Evolutionary conservation across 495 filamentous ascomycete species (phyloP).

Genomic region (Astrothelium subdiscretum): DNA sequence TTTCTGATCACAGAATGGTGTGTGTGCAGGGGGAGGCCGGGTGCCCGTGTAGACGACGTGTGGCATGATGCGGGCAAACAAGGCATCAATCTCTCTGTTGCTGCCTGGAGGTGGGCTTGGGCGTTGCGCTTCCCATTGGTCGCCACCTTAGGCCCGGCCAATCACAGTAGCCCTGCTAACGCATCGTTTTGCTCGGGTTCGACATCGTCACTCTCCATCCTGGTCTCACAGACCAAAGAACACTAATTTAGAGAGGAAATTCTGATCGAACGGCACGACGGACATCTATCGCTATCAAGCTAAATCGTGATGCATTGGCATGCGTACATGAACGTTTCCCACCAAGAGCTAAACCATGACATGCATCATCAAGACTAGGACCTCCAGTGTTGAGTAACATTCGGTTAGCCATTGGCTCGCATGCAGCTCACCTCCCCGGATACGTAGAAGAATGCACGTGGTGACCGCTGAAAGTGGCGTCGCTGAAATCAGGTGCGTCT

Average conservation of each 20-base stretch:
- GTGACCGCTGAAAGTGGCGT: neutral
- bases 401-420: neutral
- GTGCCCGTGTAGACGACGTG: neutral
- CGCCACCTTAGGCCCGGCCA: neutral
- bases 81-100: neutral
- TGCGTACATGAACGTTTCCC: neutral
- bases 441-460: neutral
- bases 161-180: neutral
- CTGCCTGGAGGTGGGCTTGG: constrained; percentile 1
- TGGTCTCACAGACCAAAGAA: neutral
- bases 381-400: neutral
- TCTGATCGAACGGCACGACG: neutral
- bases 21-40: neutral
- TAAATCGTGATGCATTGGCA: neutral
- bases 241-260: neutral
- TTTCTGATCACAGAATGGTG: neutral
- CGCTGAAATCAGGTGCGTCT: neutral
- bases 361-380: neutral
- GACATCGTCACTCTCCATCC: neutral
- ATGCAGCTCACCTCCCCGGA: neutral
- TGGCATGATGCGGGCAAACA: neutral
- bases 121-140: neutral
- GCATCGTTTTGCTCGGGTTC: neutral
- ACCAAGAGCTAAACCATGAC: neutral
- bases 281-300: neutral